Evolutionary conservation across 306 rosid species (phyloP).

Genomic region (Vigna nakashimae): DNA sequence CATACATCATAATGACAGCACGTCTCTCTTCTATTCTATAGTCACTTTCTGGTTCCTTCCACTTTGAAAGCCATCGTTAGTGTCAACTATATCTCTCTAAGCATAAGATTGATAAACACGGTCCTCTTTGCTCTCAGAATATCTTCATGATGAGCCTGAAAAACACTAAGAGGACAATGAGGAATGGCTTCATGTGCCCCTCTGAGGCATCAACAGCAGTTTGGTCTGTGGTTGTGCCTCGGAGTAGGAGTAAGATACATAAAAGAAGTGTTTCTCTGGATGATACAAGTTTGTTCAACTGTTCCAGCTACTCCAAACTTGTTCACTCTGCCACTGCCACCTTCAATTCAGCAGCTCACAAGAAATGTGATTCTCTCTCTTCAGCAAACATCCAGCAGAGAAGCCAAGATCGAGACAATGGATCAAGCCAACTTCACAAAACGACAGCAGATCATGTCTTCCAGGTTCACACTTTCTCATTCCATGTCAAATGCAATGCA

Average conservation of each 20-base stretch:
- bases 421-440: slow-evolving; percentile 52
- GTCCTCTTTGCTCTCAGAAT: neutral
- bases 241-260: slow-evolving; percentile 32
- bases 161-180: slow-evolving; percentile 46
- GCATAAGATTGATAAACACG: neutral
- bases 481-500: neutral
- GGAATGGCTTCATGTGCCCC: slow-evolving; percentile 79
- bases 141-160: slow-evolving; percentile 49
- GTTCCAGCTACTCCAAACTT: slow-evolving; percentile 68
- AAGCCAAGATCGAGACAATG: slow-evolving; percentile 17
- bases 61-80: slow-evolving; percentile 5
- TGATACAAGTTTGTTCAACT: slow-evolving; percentile 49
- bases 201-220: slow-evolving; percentile 75
- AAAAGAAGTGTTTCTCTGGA: slow-evolving; percentile 43
- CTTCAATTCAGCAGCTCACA: slow-evolving; percentile 27
- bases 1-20: slow-evolving; percentile 58
- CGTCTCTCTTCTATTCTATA: slow-evolving; percentile 45
- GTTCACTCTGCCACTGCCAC: slow-evolving; percentile 44
- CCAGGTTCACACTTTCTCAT: slow-evolving; percentile 57
- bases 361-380: slow-evolving; percentile 11
- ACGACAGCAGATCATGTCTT: slow-evolving; percentile 53
- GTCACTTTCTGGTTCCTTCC: slow-evolving; percentile 29
- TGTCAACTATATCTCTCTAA: slow-evolving; percentile 7
- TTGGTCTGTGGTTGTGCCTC: slow-evolving; percentile 65
- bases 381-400: slow-evolving; percentile 37